Evolutionary conservation across 257 asterid genomes (phyloP).

Genomic region (Penstemon eatonii): DNA sequence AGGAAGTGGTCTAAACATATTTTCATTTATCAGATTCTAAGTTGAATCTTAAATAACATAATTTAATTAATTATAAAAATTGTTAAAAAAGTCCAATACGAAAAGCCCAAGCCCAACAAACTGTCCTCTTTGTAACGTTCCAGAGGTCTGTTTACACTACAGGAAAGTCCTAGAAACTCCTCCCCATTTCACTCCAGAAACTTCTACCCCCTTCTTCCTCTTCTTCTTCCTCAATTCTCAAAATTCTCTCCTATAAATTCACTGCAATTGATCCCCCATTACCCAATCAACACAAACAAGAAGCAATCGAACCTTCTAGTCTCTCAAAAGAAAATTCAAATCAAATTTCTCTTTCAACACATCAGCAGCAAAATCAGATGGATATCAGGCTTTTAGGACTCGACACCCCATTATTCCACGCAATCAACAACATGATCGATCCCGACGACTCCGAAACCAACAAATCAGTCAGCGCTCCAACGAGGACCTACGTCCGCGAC

Average conservation of each 20-base stretch:
- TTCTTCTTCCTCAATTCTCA: neutral
- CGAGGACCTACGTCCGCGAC: conserved; percentile 63
- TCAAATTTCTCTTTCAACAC: neutral
- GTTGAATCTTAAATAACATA: too few species aligned
- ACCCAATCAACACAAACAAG: too few species aligned
- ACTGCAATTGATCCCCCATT: neutral
- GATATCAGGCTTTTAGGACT: conserved; percentile 60
- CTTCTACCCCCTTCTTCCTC: conserved; percentile 11
- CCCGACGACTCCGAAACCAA: conserved; percentile 32
- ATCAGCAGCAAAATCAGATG: conserved; percentile 29
- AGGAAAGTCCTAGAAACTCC: neutral
- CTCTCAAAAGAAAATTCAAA: too few species aligned
- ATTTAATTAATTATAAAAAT: too few species aligned
- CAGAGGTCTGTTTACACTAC: too few species aligned
- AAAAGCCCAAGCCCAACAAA: too few species aligned
- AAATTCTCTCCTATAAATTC: neutral
- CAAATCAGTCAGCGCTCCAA: conserved; percentile 41
- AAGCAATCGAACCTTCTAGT: neutral
- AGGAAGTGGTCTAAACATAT: too few species aligned
- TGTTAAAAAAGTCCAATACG: too few species aligned
- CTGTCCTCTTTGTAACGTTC: too few species aligned
- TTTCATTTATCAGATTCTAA: too few species aligned
- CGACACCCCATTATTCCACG: conserved; percentile 57
- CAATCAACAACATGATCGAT: conserved; percentile 52
- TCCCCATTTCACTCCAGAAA: conserved; percentile 25